A percentile compares a stretch with the other conserved stretches of the same genome.
Conservation (phyloP, 2,329 filamentous ascomycete species). For the Cryphonectria naterciae region DNA sequence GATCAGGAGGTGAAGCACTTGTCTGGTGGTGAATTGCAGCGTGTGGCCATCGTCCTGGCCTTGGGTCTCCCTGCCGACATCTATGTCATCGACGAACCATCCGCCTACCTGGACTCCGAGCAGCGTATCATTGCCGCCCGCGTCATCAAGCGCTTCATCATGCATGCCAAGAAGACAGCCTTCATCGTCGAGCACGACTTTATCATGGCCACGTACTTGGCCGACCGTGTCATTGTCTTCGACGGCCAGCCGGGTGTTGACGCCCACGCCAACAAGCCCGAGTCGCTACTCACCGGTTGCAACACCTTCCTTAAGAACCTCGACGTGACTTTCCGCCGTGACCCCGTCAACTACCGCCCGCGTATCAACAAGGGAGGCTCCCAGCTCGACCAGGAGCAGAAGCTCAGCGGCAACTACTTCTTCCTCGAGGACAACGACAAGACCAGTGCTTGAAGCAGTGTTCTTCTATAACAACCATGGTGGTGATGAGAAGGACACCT, state of each 20-base stretch:
- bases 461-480: conserved; percentile 45
- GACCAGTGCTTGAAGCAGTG: conserved; percentile 63
- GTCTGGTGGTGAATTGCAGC: conserved; percentile 98
- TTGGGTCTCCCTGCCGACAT: conserved; percentile 96
- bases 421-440: conserved; percentile 80
- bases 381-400: conserved; percentile 98
- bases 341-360: conserved; percentile 92
- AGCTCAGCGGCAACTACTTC: conserved; percentile 92
- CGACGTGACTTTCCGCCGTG: conserved; percentile 97
- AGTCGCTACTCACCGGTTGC: conserved; percentile 92
- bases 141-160: conserved; percentile 99
- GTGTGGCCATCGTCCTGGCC: conserved; percentile 97
- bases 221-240: conserved; percentile 96
- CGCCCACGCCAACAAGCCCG: conserved; percentile 84
- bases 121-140: conserved; percentile 97
- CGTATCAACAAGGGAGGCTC: conserved; percentile 98
- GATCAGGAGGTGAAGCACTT: conserved; percentile 99
- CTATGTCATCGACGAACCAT: conserved; percentile 97
- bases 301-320: conserved; percentile 96
- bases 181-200: conserved; percentile 99
- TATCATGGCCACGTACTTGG: conserved; percentile 78
- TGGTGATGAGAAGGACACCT: conserved; percentile 34
- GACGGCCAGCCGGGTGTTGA: conserved; percentile 90
- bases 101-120: conserved; percentile 96
- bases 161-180: conserved; percentile 99